Percentiles rank a stretch among this genome's conserved stretches.
phyloP scores from a whole-genome alignment of 2,329 filamentous ascomycete genomes.

The Cryphonectria parasitica region DNA sequence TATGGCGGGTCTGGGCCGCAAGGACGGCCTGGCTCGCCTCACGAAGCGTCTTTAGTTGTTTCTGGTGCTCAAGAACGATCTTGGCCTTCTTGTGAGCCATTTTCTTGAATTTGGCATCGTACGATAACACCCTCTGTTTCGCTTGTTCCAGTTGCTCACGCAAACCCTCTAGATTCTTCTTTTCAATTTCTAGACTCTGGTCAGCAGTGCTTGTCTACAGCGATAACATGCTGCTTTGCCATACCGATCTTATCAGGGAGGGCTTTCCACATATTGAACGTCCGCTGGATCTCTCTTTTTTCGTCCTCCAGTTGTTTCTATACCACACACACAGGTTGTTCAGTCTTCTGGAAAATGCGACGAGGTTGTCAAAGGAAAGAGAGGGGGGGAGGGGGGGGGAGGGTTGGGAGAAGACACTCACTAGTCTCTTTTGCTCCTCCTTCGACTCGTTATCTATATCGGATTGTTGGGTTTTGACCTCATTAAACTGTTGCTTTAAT shows the following conservation, averaged over 20 bases:
- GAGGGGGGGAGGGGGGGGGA: too few species aligned
- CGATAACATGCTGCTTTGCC: neutral
- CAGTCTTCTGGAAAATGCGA: neutral
- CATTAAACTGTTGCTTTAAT: slow-evolving; percentile 42
- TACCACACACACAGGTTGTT: slow-evolving; percentile 21
- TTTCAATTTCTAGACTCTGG: slow-evolving; percentile 38
- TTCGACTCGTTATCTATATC: slow-evolving; percentile 47
- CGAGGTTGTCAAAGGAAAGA: too few species aligned
- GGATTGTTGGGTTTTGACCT: slow-evolving; percentile 43
- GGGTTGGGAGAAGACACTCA: slow-evolving; percentile 36
- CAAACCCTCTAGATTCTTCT: slow-evolving; percentile 39
- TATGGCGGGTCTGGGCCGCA: slow-evolving; percentile 69
- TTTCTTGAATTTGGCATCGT: slow-evolving; percentile 59
- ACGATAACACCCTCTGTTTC: slow-evolving; percentile 50
- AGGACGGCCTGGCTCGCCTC: slow-evolving; percentile 65
- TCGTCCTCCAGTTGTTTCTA: slow-evolving; percentile 59
- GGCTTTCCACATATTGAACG: slow-evolving; percentile 65
- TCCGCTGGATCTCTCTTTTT: slow-evolving; percentile 70
- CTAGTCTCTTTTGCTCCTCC: slow-evolving; percentile 42
- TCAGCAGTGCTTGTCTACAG: slow-evolving; percentile 16
- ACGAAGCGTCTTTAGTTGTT: slow-evolving; percentile 65
- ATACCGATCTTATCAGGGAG: slow-evolving; percentile 73
- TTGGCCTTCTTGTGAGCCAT: slow-evolving; percentile 60
- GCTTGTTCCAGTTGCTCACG: slow-evolving; percentile 45
- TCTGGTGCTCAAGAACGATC: slow-evolving; percentile 56